Percentiles rank a stretch among this genome's conserved stretches.
phyloP scores from a whole-genome alignment of 257 asterid genomes.

The Solanum appendiculatum region DNA sequence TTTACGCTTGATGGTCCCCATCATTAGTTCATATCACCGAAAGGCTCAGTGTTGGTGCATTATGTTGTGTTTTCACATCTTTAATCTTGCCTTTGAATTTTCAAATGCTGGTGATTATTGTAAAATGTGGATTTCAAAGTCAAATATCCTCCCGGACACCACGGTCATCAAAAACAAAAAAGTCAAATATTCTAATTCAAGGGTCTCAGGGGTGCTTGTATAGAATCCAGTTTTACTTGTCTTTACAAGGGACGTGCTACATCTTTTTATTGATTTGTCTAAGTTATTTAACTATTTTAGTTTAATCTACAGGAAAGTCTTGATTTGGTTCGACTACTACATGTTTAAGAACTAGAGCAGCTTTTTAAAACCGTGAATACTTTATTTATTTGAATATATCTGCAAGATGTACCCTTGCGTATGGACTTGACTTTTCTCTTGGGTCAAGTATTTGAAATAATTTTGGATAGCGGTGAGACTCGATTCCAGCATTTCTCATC shows the following conservation, averaged over 20 bases:
- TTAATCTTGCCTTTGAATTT: not conserved
- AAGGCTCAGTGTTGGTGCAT: not conserved
- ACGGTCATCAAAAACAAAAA: too few relatives aligned
- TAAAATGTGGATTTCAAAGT: not conserved
- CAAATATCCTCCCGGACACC: too few relatives aligned
- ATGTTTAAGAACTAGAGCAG: not conserved
- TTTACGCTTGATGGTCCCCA: not conserved
- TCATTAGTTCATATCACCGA: not conserved
- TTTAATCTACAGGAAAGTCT: not conserved
- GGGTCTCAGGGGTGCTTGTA: not conserved
- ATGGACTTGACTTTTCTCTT: not conserved
- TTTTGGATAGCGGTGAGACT: not conserved
- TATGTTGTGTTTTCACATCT: not conserved
- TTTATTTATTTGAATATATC: not conserved
- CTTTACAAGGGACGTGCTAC: not conserved
- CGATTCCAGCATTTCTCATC: not conserved
- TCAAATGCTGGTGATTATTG: not conserved
- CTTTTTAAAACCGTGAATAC: not conserved
- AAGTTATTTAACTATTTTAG: not conserved
- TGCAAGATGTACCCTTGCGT: not conserved
- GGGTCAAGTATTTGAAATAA: not conserved
- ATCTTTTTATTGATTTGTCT: not conserved
- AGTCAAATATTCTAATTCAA: not conserved
- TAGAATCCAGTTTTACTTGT: not conserved
- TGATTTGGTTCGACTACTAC: not conserved